Evolutionary conservation across 495 filamentous ascomycete species (phyloP), one percentile per base, ranked within the genome.

Genomic region (Daldinia concentrica): DNA sequence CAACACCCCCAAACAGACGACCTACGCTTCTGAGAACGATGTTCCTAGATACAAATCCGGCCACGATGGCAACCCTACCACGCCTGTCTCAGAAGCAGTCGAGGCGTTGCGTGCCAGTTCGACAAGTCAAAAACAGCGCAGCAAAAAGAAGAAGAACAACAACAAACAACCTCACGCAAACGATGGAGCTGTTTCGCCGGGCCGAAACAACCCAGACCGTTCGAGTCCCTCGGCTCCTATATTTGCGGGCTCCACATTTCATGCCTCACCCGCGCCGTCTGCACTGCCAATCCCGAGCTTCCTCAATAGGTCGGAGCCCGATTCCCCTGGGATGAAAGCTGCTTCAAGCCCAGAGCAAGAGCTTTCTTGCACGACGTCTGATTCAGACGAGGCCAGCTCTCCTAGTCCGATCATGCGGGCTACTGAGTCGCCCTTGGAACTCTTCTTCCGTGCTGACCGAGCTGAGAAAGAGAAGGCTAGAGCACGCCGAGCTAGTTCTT

Each of bases 221-320:
- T 77, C 62, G 34, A 86, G 82, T 2, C 75, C 75, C n/a, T 81
- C 86, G 17, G 86, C 83, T 48, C 76, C 86, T 66, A 86, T 92
- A 64, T 99, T 97, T 79, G 95, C 95, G 14, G 95, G 95, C 15
- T 92, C 94, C 15, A 96, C 93, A 0, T 99, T 99, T 79, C 95
- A 98, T 77, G 91, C 93, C 11, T 99, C 95, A 2, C 95, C 95
- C 14, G 94, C 94, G 3, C 92, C 96, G 2, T 95, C 94, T 3
- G 88, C 93, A n/a, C 86, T 99, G 5, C 96, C 96, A 0, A 92
- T 97, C 45, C 95, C 95, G 1, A 95, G 89, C 77, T 97, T 97
- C 77, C 87, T 97, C 59, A 92, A 91, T n/a, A 94, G 90, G 62
- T 90, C 93, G 0, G 82, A 93, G 12, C 89, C 90, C 6, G 89